Percentiles rank a stretch among this genome's conserved stretches.
Evolutionary conservation across 2,329 filamentous ascomycete species (phyloP).

Genomic region (Gnomoniopsis sp.): DNA sequence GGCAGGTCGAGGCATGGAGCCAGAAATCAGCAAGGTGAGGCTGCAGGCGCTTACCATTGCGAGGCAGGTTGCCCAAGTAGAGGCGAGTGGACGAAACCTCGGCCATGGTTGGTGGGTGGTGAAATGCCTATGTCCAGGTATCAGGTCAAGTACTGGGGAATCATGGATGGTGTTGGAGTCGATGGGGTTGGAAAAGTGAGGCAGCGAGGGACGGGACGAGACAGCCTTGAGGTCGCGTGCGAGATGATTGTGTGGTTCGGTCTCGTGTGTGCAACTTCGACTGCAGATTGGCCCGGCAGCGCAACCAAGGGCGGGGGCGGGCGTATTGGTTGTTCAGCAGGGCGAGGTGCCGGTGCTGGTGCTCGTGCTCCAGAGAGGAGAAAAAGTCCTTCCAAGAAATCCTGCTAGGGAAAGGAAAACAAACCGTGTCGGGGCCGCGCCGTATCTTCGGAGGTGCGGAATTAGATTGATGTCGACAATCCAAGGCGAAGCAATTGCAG

Average conservation of each 20-base stretch:
- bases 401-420: slow-evolving; percentile 1
- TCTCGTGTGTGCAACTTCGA: slow-evolving; percentile 1
- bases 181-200: slow-evolving; percentile 6
- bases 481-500: background rate
- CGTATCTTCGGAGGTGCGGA: background rate
- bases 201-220: slow-evolving; percentile 15
- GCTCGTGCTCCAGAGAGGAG: background rate
- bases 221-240: slow-evolving; percentile 12
- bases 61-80: slow-evolving; percentile 96
- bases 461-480: background rate
- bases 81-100: slow-evolving; percentile 94
- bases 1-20: background rate
- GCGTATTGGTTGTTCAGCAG: background rate
- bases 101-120: slow-evolving; percentile 54
- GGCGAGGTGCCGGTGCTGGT: background rate
- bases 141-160: slow-evolving; percentile 12
- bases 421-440: slow-evolving; percentile 8
- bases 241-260: background rate
- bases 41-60: slow-evolving; percentile 68
- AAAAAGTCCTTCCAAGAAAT: slow-evolving; percentile 5
- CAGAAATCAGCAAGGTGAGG: slow-evolving; percentile 2
- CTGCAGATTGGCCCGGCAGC: background rate
- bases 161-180: background rate
- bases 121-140: slow-evolving; percentile 5
- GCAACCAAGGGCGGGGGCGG: background rate